phyloP scores from a whole-genome alignment of 106 monocot genomes.

The Allium cepa region DNA sequence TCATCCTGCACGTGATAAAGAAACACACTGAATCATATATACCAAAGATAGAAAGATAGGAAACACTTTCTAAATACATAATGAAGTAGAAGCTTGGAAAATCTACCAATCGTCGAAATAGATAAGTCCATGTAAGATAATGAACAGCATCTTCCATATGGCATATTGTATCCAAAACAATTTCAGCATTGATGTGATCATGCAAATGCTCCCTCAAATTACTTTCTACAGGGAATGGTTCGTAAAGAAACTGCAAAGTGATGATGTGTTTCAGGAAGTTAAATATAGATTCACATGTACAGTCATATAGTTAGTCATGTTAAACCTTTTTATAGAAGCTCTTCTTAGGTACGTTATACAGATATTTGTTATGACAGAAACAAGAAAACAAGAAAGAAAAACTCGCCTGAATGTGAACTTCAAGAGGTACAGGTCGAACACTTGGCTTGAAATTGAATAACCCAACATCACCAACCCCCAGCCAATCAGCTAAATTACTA shows the following conservation, averaged over 20 bases:
- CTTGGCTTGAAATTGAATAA: slow-evolving; percentile 99
- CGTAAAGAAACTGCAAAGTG: slow-evolving; percentile 81
- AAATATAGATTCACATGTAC: no score
- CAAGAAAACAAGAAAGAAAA: no score
- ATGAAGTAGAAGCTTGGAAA: not conserved
- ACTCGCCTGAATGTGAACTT: slow-evolving; percentile 95
- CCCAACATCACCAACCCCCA: slow-evolving; percentile 78
- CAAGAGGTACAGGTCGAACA: slow-evolving; percentile 96
- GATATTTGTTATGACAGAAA: not conserved
- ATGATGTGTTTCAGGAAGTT: slow-evolving; percentile 5
- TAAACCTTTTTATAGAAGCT: slow-evolving; percentile 97
- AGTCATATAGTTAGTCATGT: no score
- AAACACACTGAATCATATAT: not conserved
- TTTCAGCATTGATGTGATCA: slow-evolving; percentile 96
- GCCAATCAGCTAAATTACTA: slow-evolving; percentile 92
- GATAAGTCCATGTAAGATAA: slow-evolving; percentile 97
- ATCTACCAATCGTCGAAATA: slow-evolving; percentile 84
- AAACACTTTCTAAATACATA: no score
- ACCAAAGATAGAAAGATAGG: not conserved
- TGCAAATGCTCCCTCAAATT: slow-evolving; percentile 90
- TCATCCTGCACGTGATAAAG: no score
- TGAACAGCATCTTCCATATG: slow-evolving; percentile 93
- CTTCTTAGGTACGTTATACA: slow-evolving; percentile 55
- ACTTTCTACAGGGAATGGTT: slow-evolving; percentile 98
- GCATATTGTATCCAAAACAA: slow-evolving; percentile 84